Evolutionary conservation across 768 basidiomycete species (phyloP).

Genomic region (Melanogaster broomeanus): DNA sequence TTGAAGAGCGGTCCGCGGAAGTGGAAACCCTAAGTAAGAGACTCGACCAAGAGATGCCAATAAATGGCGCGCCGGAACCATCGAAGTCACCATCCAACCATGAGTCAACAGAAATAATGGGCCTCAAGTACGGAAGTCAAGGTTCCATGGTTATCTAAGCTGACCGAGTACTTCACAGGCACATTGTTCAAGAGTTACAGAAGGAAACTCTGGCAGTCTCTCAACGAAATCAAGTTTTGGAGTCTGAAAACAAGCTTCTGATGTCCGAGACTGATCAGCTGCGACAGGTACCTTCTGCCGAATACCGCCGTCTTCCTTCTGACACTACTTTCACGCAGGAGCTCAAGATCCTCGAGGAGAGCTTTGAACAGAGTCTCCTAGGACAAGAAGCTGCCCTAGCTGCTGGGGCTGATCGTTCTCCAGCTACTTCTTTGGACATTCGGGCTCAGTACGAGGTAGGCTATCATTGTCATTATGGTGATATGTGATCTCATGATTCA

Average conservation of each 20-base stretch:
- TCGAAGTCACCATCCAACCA: slow-evolving; percentile 46
- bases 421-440: slow-evolving; percentile 28
- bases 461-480: neutral
- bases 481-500: neutral
- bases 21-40: slow-evolving; percentile 60
- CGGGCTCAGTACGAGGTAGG: slow-evolving; percentile 56
- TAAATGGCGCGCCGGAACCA: slow-evolving; percentile 40
- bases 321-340: slow-evolving; percentile 46
- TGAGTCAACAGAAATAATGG: slow-evolving; percentile 70
- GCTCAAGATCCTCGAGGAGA: slow-evolving; percentile 75
- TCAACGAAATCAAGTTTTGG: slow-evolving; percentile 70
- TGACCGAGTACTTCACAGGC: slow-evolving; percentile 41
- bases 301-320: neutral
- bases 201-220: slow-evolving; percentile 68
- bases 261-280: slow-evolving; percentile 59
- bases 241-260: slow-evolving; percentile 75
- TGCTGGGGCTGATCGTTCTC: slow-evolving; percentile 20
- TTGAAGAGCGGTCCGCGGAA: slow-evolving; percentile 48
- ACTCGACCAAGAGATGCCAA: slow-evolving; percentile 54
- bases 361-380: slow-evolving; percentile 61
- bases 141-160: neutral
- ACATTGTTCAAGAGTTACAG: slow-evolving; percentile 87
- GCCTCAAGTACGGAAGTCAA: slow-evolving; percentile 62
- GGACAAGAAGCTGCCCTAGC: slow-evolving; percentile 48
- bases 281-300: slow-evolving; percentile 54